Conservation (phyloP, 371 early-diverging fungal species). For the Lichtheimia ornata region DNA sequence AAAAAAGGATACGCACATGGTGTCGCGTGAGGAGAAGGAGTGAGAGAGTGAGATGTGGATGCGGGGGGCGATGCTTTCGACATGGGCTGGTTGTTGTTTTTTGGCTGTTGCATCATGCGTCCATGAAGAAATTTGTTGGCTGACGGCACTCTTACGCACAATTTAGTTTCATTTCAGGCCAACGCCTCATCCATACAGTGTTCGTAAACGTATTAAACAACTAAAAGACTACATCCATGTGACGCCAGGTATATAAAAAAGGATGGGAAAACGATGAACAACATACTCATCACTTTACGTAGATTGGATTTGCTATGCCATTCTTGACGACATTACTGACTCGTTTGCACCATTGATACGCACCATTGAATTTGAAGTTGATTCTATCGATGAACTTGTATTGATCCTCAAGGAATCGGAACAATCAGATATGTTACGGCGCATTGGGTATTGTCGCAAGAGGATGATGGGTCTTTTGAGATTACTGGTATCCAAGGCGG, state of each 20-base stretch:
- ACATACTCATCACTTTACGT: constrained; percentile 12
- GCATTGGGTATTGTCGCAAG: constrained; percentile 85
- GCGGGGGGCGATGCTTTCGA: too few relatives aligned
- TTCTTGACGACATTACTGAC: constrained; percentile 87
- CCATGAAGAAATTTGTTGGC: too few relatives aligned
- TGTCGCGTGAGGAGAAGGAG: too few relatives aligned
- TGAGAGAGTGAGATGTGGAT: too few relatives aligned
- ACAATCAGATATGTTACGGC: constrained; percentile 84
- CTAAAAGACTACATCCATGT: constrained; percentile 65
- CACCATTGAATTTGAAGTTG: constrained; percentile 86
- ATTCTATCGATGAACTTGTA: constrained; percentile 89
- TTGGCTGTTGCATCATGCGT: too few relatives aligned
- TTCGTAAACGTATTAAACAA: constrained; percentile 75
- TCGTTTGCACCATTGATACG: constrained; percentile 79
- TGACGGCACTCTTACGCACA: too few relatives aligned
- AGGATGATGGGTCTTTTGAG: constrained; percentile 77
- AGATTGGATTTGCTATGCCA: constrained; percentile 90
- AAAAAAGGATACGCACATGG: too few relatives aligned
- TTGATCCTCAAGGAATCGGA: constrained; percentile 87
- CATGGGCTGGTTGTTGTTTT: too few relatives aligned
- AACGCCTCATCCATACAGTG: constrained; percentile 73
- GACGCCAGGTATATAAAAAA: constrained; percentile 52
- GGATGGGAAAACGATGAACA: not conserved
- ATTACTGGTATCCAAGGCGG: constrained; percentile 76
- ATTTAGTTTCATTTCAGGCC: constrained; percentile 71